Percentiles rank a stretch among this genome's conserved stretches.
Conservation (phyloP, 306 rosid species). For the Glycyrrhiza uralensis region DNA sequence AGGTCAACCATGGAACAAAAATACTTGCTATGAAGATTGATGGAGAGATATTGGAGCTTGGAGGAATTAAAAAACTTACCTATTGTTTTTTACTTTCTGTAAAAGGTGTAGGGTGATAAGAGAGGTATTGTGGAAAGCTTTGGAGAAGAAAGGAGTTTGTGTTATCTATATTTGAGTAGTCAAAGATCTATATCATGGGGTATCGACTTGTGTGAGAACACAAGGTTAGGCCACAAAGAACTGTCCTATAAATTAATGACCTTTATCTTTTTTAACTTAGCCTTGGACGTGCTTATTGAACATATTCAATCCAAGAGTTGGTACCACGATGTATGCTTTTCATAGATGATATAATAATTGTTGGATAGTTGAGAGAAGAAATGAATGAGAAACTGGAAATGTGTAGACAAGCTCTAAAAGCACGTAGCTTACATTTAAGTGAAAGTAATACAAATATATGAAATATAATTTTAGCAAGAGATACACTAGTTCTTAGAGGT, state of each 20-base stretch:
- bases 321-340: not conserved
- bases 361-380: not conserved
- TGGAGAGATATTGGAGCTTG: not conserved
- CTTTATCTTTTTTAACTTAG: too few species aligned
- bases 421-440: not conserved
- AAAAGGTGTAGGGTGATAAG: not conserved
- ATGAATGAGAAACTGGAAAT: not conserved
- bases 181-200: not conserved
- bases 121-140: not conserved
- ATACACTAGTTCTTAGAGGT: not conserved
- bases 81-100: not conserved
- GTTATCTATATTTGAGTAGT: not conserved
- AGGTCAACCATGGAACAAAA: not conserved
- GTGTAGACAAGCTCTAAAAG: not conserved
- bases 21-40: not conserved
- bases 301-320: not conserved
- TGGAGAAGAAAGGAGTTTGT: too few species aligned
- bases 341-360: not conserved
- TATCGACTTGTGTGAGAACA: not conserved
- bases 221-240: not conserved
- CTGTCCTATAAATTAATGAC: too few species aligned
- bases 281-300: not conserved
- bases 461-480: not conserved
- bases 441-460: not conserved
- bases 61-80: not conserved